phyloP scores from a whole-genome alignment of 352 stramenopile species.

The Thalassiosira ordinaria region DNA sequence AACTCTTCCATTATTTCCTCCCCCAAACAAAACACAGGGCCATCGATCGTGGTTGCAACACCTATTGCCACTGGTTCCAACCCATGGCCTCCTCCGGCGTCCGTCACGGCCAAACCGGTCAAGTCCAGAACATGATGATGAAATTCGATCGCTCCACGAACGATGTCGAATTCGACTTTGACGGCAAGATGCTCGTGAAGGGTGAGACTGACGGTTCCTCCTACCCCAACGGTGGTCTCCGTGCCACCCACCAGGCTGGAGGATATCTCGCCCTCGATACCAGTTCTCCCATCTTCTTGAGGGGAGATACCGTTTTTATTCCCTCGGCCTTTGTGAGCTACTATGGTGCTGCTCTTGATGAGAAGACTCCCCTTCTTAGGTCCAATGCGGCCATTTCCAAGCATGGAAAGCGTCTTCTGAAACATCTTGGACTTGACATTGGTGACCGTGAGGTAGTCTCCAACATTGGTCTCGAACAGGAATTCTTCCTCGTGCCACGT shows the following conservation, averaged over 20 bases:
- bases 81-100: slow-evolving; percentile 85
- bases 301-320: slow-evolving; percentile 89
- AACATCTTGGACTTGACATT: slow-evolving; percentile 83
- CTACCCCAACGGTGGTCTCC: slow-evolving; percentile 89
- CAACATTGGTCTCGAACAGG: slow-evolving; percentile 90
- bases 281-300: slow-evolving; percentile 86
- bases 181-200: slow-evolving; percentile 87
- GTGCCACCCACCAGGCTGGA: slow-evolving; percentile 86
- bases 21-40: slow-evolving; percentile 77
- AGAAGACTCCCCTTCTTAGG: slow-evolving; percentile 90
- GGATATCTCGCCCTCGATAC: slow-evolving; percentile 88
- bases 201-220: slow-evolving; percentile 89
- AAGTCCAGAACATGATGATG: slow-evolving; percentile 90
- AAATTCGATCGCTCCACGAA: slow-evolving; percentile 81
- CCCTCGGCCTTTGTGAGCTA: slow-evolving; percentile 88
- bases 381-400: slow-evolving; percentile 85
- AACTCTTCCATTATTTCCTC: no score
- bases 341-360: slow-evolving; percentile 87
- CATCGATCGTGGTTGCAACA: slow-evolving; percentile 86
- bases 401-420: slow-evolving; percentile 82
- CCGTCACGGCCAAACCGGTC: slow-evolving; percentile 85
- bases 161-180: slow-evolving; percentile 87
- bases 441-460: slow-evolving; percentile 65
- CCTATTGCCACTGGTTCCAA: slow-evolving; percentile 91
- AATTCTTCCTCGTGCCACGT: slow-evolving; percentile 90